Evolutionary conservation across 2,329 filamentous ascomycete species (phyloP), one percentile per base, ranked within the genome.

Genomic region (Nothophaeocryptopus gaeumannii): DNA sequence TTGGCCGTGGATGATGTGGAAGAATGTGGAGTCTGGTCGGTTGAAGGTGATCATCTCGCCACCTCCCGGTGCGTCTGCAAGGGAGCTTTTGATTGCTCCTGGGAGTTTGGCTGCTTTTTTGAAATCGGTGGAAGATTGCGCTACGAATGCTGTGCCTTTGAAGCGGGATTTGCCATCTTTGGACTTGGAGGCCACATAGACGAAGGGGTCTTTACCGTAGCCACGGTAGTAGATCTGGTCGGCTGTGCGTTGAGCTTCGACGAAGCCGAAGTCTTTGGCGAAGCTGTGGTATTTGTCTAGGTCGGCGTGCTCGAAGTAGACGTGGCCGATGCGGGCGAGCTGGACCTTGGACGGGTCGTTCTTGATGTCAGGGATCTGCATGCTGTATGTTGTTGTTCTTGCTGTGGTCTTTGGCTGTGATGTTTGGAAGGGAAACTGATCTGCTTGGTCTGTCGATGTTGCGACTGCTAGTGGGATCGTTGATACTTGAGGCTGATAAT

Each of bases 71-170:
- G 46, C 45, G 38, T 41, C 35, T 20, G 26, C 30, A 8, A 53
- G 15, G 7, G 40, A 43, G 11, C 12, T 15, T 14, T 39, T 33
- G 10, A 34, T 10, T 8, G 50, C 50, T 10, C 46, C 46, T 11
- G 35, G 35, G 5, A 53, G 31, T 13, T 15, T 15, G 11, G 33
- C 16, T 8, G 45, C 50, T 20, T 53, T 53, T n/a, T 49, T 40
- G 26, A 53, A 50, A 11, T 53, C 50, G 11, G n/a, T 36, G 12
- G 47, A 30, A 26, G 45, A 45, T 35, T 36, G 16, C 3, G 50
- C 50, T n/a, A 53, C 50, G 32, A 55, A 55, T 3, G 44, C 53
- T 8, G 53, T 39, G 7, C 53, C 53, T 33, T 29, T 36, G 45
- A 55, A 55, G 16, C 42, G 43, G 35, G 49, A 36, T 13, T 31